Percentiles rank a stretch among this genome's conserved stretches.
Evolutionary conservation across 108 stramenopile genomes (phyloP).

Genomic region (Bacterosira constricta): DNA sequence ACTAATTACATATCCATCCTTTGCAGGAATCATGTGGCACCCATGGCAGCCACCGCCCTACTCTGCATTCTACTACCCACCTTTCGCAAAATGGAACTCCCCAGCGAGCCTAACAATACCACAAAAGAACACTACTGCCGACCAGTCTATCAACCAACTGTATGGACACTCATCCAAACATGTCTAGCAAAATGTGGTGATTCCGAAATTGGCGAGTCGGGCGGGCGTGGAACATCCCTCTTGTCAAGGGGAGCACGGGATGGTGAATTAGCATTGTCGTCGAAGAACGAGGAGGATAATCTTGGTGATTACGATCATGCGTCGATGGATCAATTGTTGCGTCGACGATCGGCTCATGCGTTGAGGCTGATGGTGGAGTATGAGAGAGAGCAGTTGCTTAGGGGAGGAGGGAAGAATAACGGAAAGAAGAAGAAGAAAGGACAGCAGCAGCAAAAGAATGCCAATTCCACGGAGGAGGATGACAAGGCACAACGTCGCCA

Average conservation of each 20-base stretch:
- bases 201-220: background rate
- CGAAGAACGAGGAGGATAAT: background rate
- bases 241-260: conserved; percentile 18
- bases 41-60: conserved; percentile 56
- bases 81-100: conserved; percentile 45
- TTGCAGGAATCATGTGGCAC: conserved; percentile 30
- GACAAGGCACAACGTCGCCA: background rate
- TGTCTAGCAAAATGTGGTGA: conserved; percentile 59
- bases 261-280: background rate
- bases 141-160: conserved; percentile 36
- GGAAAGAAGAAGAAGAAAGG: background rate
- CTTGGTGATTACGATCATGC: background rate
- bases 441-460: background rate
- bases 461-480: background rate
- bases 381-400: conserved; percentile 3
- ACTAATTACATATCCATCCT: background rate
- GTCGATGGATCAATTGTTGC: conserved; percentile 46
- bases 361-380: conserved; percentile 52
- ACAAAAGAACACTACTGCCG: background rate
- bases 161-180: conserved; percentile 64
- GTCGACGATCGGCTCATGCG: conserved; percentile 67
- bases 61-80: conserved; percentile 64
- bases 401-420: background rate
- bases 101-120: background rate
- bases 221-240: conserved; percentile 24